Conservation (phyloP, 2,329 filamentous ascomycete genomes). For the Botrytis fabae region DNA sequence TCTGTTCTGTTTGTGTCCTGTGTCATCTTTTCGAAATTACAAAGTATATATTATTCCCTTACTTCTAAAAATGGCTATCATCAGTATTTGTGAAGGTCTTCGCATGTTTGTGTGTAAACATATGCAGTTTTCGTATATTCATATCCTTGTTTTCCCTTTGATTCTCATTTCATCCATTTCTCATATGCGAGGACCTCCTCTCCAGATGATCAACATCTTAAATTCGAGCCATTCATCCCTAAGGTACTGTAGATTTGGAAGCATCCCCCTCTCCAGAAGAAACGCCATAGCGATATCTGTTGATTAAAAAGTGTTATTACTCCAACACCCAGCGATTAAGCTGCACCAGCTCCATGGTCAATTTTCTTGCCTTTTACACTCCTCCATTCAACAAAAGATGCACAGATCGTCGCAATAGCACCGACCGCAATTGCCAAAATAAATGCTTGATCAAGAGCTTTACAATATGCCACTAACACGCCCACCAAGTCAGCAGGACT, state of each 20-base stretch:
- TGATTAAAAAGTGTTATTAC: neutral
- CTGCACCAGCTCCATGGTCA: constrained; percentile 26
- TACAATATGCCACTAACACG: constrained; percentile 47
- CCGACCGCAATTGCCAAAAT: constrained; percentile 38
- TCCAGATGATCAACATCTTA: neutral
- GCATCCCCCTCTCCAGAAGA: neutral
- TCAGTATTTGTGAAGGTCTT: neutral
- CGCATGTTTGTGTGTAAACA: neutral
- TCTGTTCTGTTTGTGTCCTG: neutral
- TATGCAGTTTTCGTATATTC: neutral
- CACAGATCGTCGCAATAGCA: constrained; percentile 34
- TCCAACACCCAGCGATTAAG: constrained; percentile 12
- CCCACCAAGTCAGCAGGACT: constrained; percentile 39
- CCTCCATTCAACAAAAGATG: constrained; percentile 39
- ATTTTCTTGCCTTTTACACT: constrained; percentile 40
- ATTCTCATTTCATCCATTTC: neutral
- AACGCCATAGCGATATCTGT: neutral
- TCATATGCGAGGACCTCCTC: neutral
- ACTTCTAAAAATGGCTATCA: neutral
- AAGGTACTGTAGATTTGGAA: neutral
- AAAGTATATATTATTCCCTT: neutral
- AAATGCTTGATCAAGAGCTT: constrained; percentile 34
- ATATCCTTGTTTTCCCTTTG: neutral
- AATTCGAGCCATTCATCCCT: too few relatives aligned
- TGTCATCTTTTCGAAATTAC: too few relatives aligned